phyloP scores from a whole-genome alignment of 495 filamentous ascomycete species.

The Tuber aestivum region DNA sequence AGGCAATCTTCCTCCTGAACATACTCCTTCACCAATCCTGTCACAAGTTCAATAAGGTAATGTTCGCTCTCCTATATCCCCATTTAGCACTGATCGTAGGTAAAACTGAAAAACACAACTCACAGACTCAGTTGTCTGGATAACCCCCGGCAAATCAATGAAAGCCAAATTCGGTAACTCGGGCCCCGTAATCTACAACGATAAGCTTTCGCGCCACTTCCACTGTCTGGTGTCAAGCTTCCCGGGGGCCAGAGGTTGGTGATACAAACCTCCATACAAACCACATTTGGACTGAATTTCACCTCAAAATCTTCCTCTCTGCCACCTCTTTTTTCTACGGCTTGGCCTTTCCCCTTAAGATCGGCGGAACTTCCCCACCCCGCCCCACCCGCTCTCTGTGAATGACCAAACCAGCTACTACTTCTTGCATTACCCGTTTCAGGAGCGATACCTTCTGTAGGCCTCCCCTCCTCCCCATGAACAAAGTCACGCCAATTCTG shows the following conservation, averaged over 20 bases:
- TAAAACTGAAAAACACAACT: conserved; percentile 4
- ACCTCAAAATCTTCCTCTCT: conserved; percentile 40
- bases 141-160: conserved; percentile 43
- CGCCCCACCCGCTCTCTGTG: background rate
- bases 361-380: background rate
- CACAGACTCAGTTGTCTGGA: conserved; percentile 43
- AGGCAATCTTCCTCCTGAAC: conserved; percentile 40
- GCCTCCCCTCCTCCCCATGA: conserved; percentile 6
- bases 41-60: conserved; percentile 40
- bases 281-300: conserved; percentile 44
- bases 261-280: conserved; percentile 41
- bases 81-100: conserved; percentile 1
- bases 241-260: background rate
- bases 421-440: background rate
- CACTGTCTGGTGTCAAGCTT: background rate
- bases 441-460: background rate
- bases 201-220: background rate
- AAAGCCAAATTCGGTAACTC: conserved; percentile 44
- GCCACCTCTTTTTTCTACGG: background rate
- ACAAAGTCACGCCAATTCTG: conserved; percentile 32
- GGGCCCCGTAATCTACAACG: conserved; percentile 39
- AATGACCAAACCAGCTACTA: background rate
- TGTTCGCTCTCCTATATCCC: conserved; percentile 35
- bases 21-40: conserved; percentile 39
- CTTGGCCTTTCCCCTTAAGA: background rate